phyloP scores from a whole-genome alignment of 139 green algal species.

The Haematococcus sp. region DNA sequence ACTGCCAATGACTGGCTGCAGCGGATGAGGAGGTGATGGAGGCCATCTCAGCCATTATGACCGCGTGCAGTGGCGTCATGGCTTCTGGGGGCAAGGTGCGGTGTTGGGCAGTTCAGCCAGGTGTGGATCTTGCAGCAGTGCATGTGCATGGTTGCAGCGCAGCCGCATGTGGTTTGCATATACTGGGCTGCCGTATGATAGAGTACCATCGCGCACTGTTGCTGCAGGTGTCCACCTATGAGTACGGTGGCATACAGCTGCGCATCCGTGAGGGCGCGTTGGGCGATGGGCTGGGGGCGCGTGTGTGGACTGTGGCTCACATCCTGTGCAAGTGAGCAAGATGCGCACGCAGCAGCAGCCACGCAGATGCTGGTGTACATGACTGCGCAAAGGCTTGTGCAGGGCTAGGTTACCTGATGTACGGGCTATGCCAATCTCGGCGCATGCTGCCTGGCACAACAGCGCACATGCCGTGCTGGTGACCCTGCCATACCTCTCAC shows the following conservation, averaged over 20 bases:
- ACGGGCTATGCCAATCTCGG: neutral
- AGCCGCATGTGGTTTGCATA: too few relatives aligned
- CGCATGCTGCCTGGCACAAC: neutral
- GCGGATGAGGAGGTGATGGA: slow-evolving; percentile 61
- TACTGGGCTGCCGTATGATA: too few relatives aligned
- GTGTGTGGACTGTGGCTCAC: slow-evolving; percentile 70
- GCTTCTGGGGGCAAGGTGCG: slow-evolving; percentile 55
- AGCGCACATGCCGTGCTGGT: too few relatives aligned
- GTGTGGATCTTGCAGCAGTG: neutral
- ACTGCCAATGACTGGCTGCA: slow-evolving; percentile 17
- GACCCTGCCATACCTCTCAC: too few relatives aligned
- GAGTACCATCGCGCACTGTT: too few relatives aligned
- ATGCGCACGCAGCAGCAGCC: neutral
- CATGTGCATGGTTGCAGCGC: neutral
- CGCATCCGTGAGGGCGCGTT: slow-evolving; percentile 64
- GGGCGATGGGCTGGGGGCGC: slow-evolving; percentile 72
- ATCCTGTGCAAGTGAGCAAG: slow-evolving; percentile 42
- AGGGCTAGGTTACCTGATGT: neutral
- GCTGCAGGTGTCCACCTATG: slow-evolving; percentile 42
- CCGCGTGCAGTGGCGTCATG: slow-evolving; percentile 59
- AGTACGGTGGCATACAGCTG: slow-evolving; percentile 46
- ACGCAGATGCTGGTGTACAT: neutral
- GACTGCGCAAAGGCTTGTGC: neutral
- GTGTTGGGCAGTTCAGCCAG: neutral
- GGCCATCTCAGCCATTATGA: slow-evolving; percentile 49